Conservation (phyloP, 208 protist species). For the Leishmania martiniquensis region DNA sequence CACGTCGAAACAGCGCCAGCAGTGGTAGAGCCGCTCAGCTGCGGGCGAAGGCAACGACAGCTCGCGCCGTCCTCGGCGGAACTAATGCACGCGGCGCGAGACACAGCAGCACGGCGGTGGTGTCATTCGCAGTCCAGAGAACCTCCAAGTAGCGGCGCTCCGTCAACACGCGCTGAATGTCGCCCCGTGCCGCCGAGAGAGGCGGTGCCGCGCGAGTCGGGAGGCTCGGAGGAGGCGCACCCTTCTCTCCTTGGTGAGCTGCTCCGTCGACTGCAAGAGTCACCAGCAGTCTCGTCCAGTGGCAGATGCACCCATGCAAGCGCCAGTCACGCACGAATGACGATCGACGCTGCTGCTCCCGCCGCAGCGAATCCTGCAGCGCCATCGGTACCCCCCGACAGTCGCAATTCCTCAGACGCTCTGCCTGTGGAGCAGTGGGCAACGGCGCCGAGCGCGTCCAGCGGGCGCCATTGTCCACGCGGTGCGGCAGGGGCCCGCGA, state of each 20-base stretch:
- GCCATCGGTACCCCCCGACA: not conserved
- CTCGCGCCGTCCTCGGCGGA: not conserved
- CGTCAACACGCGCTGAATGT: not conserved
- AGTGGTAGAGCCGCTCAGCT: not conserved
- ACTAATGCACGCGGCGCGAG: not conserved
- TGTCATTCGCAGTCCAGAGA: not conserved
- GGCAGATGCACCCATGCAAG: not conserved
- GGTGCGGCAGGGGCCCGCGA: too few relatives aligned
- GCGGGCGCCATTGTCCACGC: not conserved
- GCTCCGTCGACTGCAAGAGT: conserved; percentile 1
- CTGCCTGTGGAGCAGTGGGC: not conserved
- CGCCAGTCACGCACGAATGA: not conserved
- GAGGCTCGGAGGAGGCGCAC: not conserved
- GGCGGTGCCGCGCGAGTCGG: not conserved
- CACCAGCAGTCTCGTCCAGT: not conserved
- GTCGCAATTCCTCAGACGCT: not conserved
- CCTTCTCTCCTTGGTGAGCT: conserved; percentile 3
- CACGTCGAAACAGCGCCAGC: not conserved
- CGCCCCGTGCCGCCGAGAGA: not conserved
- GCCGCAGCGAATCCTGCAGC: not conserved
- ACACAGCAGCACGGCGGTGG: conserved; percentile 1
- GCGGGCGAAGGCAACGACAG: not conserved
- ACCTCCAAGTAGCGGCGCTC: not conserved
- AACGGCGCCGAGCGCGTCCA: not conserved
- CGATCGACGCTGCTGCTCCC: not conserved